Evolutionary conservation across 257 asterid species (phyloP).

Genomic region (Paraleonurus japonicus): DNA sequence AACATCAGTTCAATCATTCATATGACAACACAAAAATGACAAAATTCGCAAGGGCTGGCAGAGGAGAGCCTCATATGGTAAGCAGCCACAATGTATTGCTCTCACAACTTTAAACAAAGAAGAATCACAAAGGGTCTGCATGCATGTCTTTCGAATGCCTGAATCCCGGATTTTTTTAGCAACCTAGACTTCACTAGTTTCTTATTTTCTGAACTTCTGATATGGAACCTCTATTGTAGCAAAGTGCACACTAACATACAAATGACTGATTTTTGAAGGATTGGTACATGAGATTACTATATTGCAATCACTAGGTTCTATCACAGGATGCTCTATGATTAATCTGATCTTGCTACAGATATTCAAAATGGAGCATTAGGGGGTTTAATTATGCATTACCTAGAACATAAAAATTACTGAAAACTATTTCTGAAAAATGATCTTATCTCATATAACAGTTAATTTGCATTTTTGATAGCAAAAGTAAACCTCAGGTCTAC

Average conservation of each 20-base stretch:
- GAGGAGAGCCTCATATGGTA: not conserved
- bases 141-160: not conserved
- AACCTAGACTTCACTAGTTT: not conserved
- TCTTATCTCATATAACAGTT: not conserved
- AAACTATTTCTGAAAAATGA: not conserved
- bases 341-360: not conserved
- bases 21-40: not conserved
- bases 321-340: not conserved
- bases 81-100: not conserved
- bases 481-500: slow-evolving; percentile 4
- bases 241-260: not conserved
- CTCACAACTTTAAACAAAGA: not conserved
- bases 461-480: not conserved
- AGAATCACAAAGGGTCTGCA: not conserved
- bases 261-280: not conserved
- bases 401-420: not conserved
- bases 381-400: not conserved
- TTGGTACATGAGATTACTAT: not conserved
- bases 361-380: not conserved
- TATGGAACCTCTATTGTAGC: not conserved
- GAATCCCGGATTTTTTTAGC: not conserved
- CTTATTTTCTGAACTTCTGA: not conserved
- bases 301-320: not conserved
- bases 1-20: not conserved
- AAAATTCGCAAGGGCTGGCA: not conserved